Evolutionary conservation across 2,329 filamentous ascomycete species (phyloP).

Genomic region (Balansia obtecta): DNA sequence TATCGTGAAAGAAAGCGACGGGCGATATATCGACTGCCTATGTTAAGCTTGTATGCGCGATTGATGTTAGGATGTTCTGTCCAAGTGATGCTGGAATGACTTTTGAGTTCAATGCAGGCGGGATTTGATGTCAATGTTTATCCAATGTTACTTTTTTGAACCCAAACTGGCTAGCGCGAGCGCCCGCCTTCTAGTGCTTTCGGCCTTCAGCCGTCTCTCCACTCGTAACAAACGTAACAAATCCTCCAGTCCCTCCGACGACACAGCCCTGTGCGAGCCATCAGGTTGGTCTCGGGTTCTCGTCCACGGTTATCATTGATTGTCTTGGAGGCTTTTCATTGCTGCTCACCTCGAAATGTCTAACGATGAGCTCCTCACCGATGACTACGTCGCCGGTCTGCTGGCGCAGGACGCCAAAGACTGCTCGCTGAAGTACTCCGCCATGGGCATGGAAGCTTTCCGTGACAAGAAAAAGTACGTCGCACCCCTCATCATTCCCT

Average conservation of each 20-base stretch:
- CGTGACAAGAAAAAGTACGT: conserved; percentile 33
- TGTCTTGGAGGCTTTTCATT: not conserved
- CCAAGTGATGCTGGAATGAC: not conserved
- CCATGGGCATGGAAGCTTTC: conserved; percentile 55
- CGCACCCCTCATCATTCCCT: not conserved
- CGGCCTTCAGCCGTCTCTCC: not conserved
- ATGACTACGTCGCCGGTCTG: conserved; percentile 71
- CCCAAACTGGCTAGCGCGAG: conserved; percentile 6
- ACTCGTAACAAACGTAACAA: not conserved
- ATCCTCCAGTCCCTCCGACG: not conserved
- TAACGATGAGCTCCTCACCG: conserved; percentile 45
- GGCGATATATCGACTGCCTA: not conserved
- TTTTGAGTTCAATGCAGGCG: not conserved
- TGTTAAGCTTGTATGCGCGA: not conserved
- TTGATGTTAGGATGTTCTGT: not conserved
- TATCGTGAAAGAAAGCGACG: not conserved
- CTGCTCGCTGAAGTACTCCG: conserved; percentile 60
- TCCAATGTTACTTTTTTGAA: not conserved
- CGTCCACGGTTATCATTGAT: not conserved
- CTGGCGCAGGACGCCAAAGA: conserved; percentile 68
- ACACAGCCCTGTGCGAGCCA: not conserved
- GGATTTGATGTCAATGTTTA: conserved; percentile 5
- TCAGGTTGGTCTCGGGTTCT: not conserved
- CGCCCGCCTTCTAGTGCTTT: not conserved
- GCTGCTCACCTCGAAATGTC: conserved; percentile 18